A percentile compares a stretch with the other conserved stretches of the same genome.
Conservation (phyloP, 805 yeast species). For the Saturnispora bothae region DNA sequence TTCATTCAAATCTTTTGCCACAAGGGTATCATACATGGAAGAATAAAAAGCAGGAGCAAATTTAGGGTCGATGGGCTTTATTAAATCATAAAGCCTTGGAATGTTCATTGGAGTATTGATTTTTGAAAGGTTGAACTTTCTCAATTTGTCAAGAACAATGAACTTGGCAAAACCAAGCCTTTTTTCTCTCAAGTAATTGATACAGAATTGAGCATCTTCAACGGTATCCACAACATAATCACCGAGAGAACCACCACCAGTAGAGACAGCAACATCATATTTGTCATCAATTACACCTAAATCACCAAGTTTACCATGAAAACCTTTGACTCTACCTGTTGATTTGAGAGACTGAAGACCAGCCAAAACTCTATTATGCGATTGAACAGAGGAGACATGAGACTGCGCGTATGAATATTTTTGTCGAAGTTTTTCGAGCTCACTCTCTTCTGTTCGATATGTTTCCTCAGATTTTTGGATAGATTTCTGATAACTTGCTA, state of each 20-base stretch:
- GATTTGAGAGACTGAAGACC: constrained; percentile 60
- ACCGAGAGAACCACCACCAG: constrained; percentile 86
- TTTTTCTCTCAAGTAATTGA: constrained; percentile 72
- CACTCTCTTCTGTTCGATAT: constrained; percentile 43
- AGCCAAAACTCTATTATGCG: constrained; percentile 62
- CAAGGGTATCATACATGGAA: constrained; percentile 78
- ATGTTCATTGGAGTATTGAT: constrained; percentile 65
- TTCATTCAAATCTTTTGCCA: constrained; percentile 63
- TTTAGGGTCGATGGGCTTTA: constrained; percentile 52
- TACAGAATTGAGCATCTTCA: constrained; percentile 49
- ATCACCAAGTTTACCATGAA: constrained; percentile 85
- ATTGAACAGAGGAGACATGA: constrained; percentile 45
- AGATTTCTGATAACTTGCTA: constrained; percentile 47
- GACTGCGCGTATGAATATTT: constrained; percentile 56
- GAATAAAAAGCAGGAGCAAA: constrained; percentile 86
- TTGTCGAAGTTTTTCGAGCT: constrained; percentile 46
- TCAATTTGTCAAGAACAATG: constrained; percentile 65
- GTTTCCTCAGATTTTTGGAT: constrained; percentile 37
- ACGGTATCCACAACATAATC: constrained; percentile 85
- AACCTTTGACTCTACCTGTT: constrained; percentile 76
- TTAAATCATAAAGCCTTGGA: constrained; percentile 77
- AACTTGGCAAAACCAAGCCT: constrained; percentile 85
- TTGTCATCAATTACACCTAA: constrained; percentile 82
- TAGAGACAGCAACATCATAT: constrained; percentile 88
- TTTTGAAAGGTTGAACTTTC: constrained; percentile 45